Conservation (phyloP, 345 rosid genomes). For the Durio zibethinus region DNA sequence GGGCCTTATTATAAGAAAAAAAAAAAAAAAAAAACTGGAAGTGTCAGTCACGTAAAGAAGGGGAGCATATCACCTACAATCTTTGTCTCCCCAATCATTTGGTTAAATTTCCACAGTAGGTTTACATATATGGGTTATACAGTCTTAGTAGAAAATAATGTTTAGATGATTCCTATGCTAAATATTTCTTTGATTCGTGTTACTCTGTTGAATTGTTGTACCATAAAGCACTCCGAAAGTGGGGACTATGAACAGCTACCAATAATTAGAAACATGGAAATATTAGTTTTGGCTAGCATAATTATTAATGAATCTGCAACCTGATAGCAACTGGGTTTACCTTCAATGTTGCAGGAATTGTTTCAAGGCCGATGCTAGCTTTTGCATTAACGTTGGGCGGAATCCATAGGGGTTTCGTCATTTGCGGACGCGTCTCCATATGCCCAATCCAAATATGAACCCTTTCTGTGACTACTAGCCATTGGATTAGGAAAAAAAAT, state of each 20-base stretch:
- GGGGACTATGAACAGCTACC: constrained; percentile 12
- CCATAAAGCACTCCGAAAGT: constrained; percentile 9
- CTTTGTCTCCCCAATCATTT: background rate
- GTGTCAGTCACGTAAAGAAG: no score
- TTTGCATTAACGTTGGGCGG: no score
- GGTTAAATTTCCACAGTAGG: background rate
- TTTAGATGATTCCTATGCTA: background rate
- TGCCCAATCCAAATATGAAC: no score
- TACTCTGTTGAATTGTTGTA: background rate
- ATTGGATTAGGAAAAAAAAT: background rate
- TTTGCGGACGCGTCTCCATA: background rate
- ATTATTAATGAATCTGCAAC: background rate
- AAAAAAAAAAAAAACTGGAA: background rate
- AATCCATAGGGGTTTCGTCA: no score
- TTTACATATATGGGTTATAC: background rate
- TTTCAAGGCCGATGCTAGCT: background rate
- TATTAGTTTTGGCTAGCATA: background rate
- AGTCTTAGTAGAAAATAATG: background rate
- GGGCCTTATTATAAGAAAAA: background rate
- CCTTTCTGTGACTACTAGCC: background rate
- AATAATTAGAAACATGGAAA: background rate
- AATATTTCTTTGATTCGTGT: background rate
- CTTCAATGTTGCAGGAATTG: background rate
- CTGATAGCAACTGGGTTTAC: background rate
- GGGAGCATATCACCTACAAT: no score